phyloP scores from a whole-genome alignment of 495 filamentous ascomycete species.

The Hyaloscypha bicolor region DNA sequence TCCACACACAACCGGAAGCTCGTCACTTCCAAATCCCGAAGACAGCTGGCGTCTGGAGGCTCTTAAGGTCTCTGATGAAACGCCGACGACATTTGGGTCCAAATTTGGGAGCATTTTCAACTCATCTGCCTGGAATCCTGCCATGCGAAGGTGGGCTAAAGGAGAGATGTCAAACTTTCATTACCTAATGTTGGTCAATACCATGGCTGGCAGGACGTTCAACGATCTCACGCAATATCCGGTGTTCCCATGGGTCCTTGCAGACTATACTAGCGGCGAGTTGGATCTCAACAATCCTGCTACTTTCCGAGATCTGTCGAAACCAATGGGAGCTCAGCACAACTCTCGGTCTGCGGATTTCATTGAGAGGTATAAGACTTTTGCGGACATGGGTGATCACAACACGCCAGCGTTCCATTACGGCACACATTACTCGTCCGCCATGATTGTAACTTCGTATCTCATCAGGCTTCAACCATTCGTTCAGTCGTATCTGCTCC shows the following conservation, averaged over 20 bases:
- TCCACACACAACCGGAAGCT: slow-evolving; percentile 65
- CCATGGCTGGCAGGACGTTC: slow-evolving; percentile 94
- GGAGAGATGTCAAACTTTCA: slow-evolving; percentile 98
- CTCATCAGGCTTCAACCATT: slow-evolving; percentile 94
- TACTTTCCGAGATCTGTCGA: slow-evolving; percentile 87
- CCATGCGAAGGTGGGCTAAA: slow-evolving; percentile 87
- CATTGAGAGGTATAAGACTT: slow-evolving; percentile 77
- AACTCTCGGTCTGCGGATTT: slow-evolving; percentile 73
- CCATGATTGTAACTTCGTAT: slow-evolving; percentile 97
- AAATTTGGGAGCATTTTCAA: slow-evolving; percentile 97
- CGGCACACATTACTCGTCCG: slow-evolving; percentile 97
- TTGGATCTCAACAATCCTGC: slow-evolving; percentile 81
- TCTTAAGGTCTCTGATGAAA: slow-evolving; percentile 78
- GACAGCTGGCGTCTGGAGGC: slow-evolving; percentile 89
- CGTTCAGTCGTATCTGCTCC: slow-evolving; percentile 93
- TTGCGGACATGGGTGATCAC: slow-evolving; percentile 88
- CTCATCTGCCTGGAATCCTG: slow-evolving; percentile 69
- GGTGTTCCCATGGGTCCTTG: slow-evolving; percentile 95
- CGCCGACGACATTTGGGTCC: slow-evolving; percentile 73
- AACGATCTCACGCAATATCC: slow-evolving; percentile 98
- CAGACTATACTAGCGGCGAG: slow-evolving; percentile 96
- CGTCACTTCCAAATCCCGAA: slow-evolving; percentile 54
- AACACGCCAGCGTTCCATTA: slow-evolving; percentile 85
- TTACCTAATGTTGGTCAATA: slow-evolving; percentile 98
- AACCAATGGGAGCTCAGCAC: slow-evolving; percentile 96